Evolutionary conservation across 2,329 filamentous ascomycete genomes (phyloP), one percentile per base, ranked within the genome.

Genomic region (Amphichorda felina): DNA sequence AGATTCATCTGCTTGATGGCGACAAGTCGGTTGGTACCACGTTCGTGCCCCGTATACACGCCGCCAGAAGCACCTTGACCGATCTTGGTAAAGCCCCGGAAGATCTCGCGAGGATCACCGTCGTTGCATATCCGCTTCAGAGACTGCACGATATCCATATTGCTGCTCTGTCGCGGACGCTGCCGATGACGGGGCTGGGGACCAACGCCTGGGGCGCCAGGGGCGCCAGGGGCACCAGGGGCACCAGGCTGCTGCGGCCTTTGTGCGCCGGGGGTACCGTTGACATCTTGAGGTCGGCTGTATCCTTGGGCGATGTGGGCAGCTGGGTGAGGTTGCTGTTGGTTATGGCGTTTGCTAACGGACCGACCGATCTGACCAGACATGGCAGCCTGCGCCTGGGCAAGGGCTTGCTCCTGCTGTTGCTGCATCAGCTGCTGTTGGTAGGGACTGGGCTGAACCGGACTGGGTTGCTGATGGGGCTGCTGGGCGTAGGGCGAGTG

Each of bases 1-100:
- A 98, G 65, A 46, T 96, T 96, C 91, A 98, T 98, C 66, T 98
- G 91, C 66, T 98, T 98, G 61, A 98, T 96, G 29, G 91, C 91
- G 26, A 98, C 91, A 46, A 93, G 78, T 42, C 82, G 78, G 59
- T 94, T 94, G 27, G 77, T 82, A 38, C 76, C 80, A 44, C 78
- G 71, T 57, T 95, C 85, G 53, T 89, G 85, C 4, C 89, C 91
- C 1, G 86, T 94, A 53, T 79, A 98, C 1, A 98, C 91, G 41
- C 91, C 91, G 46, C 91, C 91, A 8, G 89, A 96, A 26, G 91
- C 91, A 56, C 91, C 91, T 59, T 98, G 91, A 1, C 91, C 91
- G 54, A 98, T 96, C 64, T 96, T 96, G 53, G 78, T 88, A 47
- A 96, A 75, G 38, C 81, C 79, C 38, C 80, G 76, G 60, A 94